phyloP scores from a whole-genome alignment of 73 alveolate genomes.

The Paraurostyla sp. region DNA sequence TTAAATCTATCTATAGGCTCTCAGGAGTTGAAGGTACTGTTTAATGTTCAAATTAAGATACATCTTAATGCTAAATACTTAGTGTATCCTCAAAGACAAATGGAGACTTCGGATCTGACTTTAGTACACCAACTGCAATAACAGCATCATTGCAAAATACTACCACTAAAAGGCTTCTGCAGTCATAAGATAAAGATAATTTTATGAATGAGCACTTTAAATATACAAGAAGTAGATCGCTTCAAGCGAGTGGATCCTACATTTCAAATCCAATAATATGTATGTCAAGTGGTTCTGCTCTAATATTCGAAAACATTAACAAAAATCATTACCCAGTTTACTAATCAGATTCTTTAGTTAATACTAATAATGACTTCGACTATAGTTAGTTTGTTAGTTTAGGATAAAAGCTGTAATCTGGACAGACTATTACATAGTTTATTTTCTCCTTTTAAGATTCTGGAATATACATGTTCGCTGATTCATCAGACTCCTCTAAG shows the following conservation, averaged over 20 bases:
- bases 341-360: constrained; percentile 53
- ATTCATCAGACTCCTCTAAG: constrained; percentile 34
- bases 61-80: constrained; percentile 22
- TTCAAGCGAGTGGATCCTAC: neutral
- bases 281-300: constrained; percentile 35
- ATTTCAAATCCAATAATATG: constrained; percentile 62
- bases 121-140: neutral
- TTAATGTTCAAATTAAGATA: neutral
- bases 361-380: constrained; percentile 63
- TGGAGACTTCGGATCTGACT: constrained; percentile 52
- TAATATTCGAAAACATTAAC: constrained; percentile 52
- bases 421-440: constrained; percentile 42
- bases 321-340: constrained; percentile 62
- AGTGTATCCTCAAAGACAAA: neutral
- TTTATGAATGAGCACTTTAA: neutral
- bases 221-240: neutral
- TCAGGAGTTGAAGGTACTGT: neutral
- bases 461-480: constrained; percentile 76
- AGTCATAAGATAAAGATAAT: neutral
- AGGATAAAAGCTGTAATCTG: neutral
- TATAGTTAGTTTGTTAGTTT: constrained; percentile 45
- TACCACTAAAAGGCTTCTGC: neutral
- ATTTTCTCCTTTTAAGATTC: constrained; percentile 65
- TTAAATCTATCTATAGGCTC: no score
- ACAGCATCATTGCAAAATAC: neutral